Evolutionary conservation across 108 stramenopile genomes (phyloP).

Genomic region (Conticribra guillardii): DNA sequence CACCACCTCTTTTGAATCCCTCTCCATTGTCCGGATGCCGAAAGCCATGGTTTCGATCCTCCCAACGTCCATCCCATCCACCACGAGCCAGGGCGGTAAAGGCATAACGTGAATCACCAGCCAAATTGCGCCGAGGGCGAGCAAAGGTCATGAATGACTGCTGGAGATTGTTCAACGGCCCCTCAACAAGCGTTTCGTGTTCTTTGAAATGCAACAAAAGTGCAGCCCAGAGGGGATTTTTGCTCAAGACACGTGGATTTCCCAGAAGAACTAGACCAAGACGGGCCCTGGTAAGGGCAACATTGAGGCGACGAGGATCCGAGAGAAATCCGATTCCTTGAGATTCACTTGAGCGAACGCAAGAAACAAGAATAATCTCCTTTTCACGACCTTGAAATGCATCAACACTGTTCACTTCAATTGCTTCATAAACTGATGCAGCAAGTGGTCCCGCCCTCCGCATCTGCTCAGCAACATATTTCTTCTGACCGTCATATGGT

Average conservation of each 20-base stretch:
- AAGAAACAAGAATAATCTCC: constrained; percentile 96
- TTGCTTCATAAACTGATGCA: constrained; percentile 85
- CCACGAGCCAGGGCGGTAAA: constrained; percentile 91
- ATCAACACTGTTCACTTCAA: constrained; percentile 98
- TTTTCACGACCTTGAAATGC: constrained; percentile 99
- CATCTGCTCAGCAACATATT: constrained; percentile 93
- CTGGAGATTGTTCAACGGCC: constrained; percentile 92
- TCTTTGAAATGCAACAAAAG: constrained; percentile 94
- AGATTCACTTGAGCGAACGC: constrained; percentile 97
- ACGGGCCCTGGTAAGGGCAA: constrained; percentile 96
- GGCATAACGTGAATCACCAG: constrained; percentile 85
- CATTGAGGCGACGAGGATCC: constrained; percentile 99
- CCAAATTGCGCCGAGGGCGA: constrained; percentile 83
- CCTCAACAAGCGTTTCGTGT: constrained; percentile 89
- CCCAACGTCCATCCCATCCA: constrained; percentile 91
- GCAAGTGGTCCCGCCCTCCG: constrained; percentile 85
- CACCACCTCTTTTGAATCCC: constrained; percentile 47
- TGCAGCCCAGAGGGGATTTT: constrained; percentile 96
- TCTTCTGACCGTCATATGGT: constrained; percentile 98
- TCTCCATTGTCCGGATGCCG: constrained; percentile 51
- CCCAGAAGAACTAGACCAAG: constrained; percentile 94
- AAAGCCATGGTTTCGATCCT: constrained; percentile 62
- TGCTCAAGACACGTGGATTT: constrained; percentile 95
- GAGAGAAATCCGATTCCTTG: constrained; percentile 98
- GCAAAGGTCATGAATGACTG: constrained; percentile 93